Evolutionary conservation across 768 basidiomycete genomes (phyloP).

Genomic region (Paxillus rubicundulus): DNA sequence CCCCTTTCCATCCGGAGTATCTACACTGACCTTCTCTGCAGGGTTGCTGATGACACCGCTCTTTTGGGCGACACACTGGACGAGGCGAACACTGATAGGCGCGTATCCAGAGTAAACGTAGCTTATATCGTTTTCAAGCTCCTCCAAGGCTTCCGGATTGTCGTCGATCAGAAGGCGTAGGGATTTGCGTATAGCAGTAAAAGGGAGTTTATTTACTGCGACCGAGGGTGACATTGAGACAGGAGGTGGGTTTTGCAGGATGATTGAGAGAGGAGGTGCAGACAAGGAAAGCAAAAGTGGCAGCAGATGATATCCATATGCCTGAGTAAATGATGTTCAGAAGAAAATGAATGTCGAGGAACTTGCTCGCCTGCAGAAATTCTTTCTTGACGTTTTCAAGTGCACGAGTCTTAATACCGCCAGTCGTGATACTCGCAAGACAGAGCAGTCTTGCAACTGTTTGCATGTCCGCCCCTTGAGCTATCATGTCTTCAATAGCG

Average conservation of each 20-base stretch:
- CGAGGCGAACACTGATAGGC: slow-evolving; percentile 85
- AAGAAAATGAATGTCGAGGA: not conserved
- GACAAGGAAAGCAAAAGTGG: slow-evolving; percentile 66
- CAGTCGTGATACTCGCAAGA: slow-evolving; percentile 78
- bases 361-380: slow-evolving; percentile 65
- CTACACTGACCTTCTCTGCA: slow-evolving; percentile 47
- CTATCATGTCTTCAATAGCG: slow-evolving; percentile 89
- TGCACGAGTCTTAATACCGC: slow-evolving; percentile 83
- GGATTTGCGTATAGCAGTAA: slow-evolving; percentile 69
- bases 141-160: slow-evolving; percentile 68
- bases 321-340: slow-evolving; percentile 37
- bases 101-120: slow-evolving; percentile 98
- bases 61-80: slow-evolving; percentile 93
- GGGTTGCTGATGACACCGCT: slow-evolving; percentile 85
- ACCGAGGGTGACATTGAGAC: slow-evolving; percentile 41
- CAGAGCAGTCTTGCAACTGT: slow-evolving; percentile 78
- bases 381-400: slow-evolving; percentile 91
- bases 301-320: slow-evolving; percentile 74
- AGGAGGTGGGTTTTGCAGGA: slow-evolving; percentile 69
- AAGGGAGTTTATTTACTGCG: slow-evolving; percentile 63
- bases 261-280: slow-evolving; percentile 61
- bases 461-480: slow-evolving; percentile 81
- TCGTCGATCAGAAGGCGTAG: slow-evolving; percentile 93
- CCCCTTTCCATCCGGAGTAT: slow-evolving; percentile 38
- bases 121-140: slow-evolving; percentile 90